Evolutionary conservation across 2,329 filamentous ascomycete genomes (phyloP).

Genomic region (Fusarium austroafricanum): DNA sequence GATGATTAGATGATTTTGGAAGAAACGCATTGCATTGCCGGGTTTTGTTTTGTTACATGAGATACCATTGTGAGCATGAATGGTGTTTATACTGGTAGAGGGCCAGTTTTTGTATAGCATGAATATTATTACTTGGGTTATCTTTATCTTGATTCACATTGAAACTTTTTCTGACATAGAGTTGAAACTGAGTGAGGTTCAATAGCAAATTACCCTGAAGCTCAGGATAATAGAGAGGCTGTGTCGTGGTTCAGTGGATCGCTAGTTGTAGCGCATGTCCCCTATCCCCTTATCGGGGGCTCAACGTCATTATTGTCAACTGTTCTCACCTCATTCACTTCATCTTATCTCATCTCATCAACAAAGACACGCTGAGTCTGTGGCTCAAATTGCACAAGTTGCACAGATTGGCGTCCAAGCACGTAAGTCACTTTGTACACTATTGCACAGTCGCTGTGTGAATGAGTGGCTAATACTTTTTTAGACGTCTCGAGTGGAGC

Average conservation of each 20-base stretch:
- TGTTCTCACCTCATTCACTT: neutral
- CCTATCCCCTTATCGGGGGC: neutral
- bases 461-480: constrained; percentile 1
- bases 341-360: neutral
- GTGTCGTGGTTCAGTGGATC: constrained; percentile 11
- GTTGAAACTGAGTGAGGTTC: neutral
- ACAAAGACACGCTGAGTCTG: neutral
- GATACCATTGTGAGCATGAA: constrained; percentile 15
- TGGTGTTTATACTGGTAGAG: constrained; percentile 5
- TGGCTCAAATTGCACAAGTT: neutral
- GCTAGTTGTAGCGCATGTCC: neutral
- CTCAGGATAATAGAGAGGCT: neutral
- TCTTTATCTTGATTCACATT: neutral
- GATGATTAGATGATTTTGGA: constrained; percentile 25
- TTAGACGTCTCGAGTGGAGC: constrained; percentile 16
- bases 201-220: neutral
- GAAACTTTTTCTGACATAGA: neutral
- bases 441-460: neutral
- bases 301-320: constrained; percentile 14
- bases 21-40: neutral
- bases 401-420: neutral
- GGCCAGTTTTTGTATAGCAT: neutral
- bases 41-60: constrained; percentile 16
- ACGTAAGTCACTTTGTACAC: neutral
- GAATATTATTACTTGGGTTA: neutral